phyloP scores from a whole-genome alignment of 108 stramenopile genomes.

The Skeletonema grethae region DNA sequence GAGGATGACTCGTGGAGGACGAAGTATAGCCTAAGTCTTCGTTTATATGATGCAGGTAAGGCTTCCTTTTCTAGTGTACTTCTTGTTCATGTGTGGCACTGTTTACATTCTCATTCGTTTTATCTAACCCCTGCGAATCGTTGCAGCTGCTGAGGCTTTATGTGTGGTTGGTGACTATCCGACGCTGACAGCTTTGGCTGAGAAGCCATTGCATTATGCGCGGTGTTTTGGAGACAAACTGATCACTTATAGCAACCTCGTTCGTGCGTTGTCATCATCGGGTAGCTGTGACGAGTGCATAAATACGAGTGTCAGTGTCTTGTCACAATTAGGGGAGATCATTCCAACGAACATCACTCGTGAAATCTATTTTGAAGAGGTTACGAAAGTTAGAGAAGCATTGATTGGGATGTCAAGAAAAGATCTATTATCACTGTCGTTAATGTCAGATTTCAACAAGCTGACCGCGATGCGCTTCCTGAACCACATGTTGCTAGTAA shows the following conservation, averaged over 20 bases:
- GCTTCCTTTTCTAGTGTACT: not conserved
- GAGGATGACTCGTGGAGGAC: slow-evolving; percentile 52
- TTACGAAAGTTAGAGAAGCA: slow-evolving; percentile 9
- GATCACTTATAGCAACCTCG: slow-evolving; percentile 30
- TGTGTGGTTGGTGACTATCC: slow-evolving; percentile 41
- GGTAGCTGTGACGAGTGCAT: slow-evolving; percentile 29
- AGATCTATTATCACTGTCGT: slow-evolving; percentile 23
- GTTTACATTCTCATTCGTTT: not conserved
- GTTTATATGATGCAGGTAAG: slow-evolving; percentile 50
- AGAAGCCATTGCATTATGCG: slow-evolving; percentile 27
- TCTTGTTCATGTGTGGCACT: too few species aligned
- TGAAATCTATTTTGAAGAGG: slow-evolving; percentile 12
- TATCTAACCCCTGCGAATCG: not conserved
- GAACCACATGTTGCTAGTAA: slow-evolving; percentile 26
- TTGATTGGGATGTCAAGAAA: slow-evolving; percentile 20
- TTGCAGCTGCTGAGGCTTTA: slow-evolving; percentile 37
- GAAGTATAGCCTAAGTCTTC: slow-evolving; percentile 59
- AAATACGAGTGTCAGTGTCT: slow-evolving; percentile 22
- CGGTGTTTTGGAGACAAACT: slow-evolving; percentile 39
- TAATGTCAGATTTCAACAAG: slow-evolving; percentile 30
- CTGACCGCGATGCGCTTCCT: slow-evolving; percentile 54
- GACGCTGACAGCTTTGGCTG: slow-evolving; percentile 5
- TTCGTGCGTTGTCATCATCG: slow-evolving; percentile 26
- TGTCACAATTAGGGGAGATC: slow-evolving; percentile 30
- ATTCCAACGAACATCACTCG: slow-evolving; percentile 29